Evolutionary conservation across 305 asterid species (phyloP).

Genomic region (Fraxinus baroniana): DNA sequence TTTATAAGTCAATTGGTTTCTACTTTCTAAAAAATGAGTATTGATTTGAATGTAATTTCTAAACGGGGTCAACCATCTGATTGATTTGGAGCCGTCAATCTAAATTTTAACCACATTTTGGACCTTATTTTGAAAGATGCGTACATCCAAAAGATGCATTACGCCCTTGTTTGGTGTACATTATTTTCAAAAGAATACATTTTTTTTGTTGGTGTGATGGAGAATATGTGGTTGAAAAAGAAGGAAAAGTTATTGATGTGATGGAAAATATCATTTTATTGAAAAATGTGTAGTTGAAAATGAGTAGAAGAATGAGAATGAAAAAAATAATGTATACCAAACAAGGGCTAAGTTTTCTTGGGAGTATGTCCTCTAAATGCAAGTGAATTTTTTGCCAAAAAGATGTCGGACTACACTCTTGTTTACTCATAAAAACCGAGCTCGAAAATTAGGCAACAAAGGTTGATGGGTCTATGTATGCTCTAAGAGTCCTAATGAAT

Average conservation of each 20-base stretch:
- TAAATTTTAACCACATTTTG: not conserved
- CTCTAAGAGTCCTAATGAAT: not conserved
- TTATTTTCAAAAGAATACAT: too few relatives aligned
- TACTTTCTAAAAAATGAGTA: not conserved
- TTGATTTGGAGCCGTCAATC: not conserved
- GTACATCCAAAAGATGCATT: too few relatives aligned
- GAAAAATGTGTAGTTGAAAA: too few relatives aligned
- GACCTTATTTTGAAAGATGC: not conserved
- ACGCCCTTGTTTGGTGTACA: too few relatives aligned
- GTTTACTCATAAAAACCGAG: not conserved
- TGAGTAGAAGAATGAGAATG: too few relatives aligned
- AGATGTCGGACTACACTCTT: not conserved
- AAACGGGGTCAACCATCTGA: not conserved
- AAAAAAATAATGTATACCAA: too few relatives aligned
- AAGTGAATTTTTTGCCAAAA: not conserved
- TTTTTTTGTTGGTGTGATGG: too few relatives aligned
- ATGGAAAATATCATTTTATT: too few relatives aligned
- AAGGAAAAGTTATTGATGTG: too few relatives aligned
- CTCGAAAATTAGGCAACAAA: not conserved
- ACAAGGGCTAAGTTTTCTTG: not conserved
- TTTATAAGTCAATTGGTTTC: not conserved
- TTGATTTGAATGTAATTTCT: not conserved
- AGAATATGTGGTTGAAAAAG: too few relatives aligned
- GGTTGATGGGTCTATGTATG: not conserved
- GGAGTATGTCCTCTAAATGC: not conserved